phyloP scores from a whole-genome alignment of 257 asterid species.

The Gentiana dahurica region DNA sequence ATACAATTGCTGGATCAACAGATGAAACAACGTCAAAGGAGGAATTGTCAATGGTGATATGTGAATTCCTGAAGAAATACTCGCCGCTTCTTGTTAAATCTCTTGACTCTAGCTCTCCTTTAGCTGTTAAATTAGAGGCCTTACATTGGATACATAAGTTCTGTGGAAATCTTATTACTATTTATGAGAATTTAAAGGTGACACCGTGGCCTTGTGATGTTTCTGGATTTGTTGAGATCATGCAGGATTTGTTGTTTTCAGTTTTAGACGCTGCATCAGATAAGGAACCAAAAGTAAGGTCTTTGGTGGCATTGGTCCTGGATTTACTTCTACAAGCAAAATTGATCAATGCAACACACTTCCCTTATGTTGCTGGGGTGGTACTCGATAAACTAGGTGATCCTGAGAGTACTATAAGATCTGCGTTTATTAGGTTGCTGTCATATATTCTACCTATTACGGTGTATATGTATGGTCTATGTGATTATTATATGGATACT shows the following conservation, averaged over 20 bases:
- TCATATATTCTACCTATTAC: slow-evolving; percentile 61
- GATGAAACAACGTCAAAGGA: slow-evolving; percentile 25
- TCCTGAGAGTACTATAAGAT: slow-evolving; percentile 65
- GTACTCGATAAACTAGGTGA: slow-evolving; percentile 86
- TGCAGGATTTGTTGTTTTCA: slow-evolving; percentile 59
- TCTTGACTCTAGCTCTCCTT: slow-evolving; percentile 57
- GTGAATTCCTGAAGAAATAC: slow-evolving; percentile 54
- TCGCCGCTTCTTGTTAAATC: slow-evolving; percentile 48
- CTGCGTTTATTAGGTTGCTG: slow-evolving; percentile 59
- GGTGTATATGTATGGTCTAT: slow-evolving; percentile 55
- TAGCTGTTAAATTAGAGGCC: slow-evolving; percentile 72
- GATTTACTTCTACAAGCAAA: slow-evolving; percentile 78
- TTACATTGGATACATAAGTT: slow-evolving; percentile 61
- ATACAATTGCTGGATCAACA: slow-evolving; percentile 27
- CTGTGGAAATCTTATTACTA: slow-evolving; percentile 49
- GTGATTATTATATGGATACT: slow-evolving; percentile 37
- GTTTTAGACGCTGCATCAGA: slow-evolving; percentile 72
- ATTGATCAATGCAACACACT: slow-evolving; percentile 67
- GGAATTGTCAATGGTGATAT: slow-evolving; percentile 33
- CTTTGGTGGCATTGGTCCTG: slow-evolving; percentile 55
- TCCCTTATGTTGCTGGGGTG: slow-evolving; percentile 49
- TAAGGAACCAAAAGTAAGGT: slow-evolving; percentile 78
- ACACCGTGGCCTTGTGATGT: slow-evolving; percentile 65
- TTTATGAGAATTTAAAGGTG: slow-evolving; percentile 27
- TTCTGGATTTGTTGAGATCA: slow-evolving; percentile 44